A percentile compares a stretch with the other conserved stretches of the same genome.
phyloP scores from a whole-genome alignment of 2,329 filamentous ascomycete species.

The Talaromyces sp. region DNA sequence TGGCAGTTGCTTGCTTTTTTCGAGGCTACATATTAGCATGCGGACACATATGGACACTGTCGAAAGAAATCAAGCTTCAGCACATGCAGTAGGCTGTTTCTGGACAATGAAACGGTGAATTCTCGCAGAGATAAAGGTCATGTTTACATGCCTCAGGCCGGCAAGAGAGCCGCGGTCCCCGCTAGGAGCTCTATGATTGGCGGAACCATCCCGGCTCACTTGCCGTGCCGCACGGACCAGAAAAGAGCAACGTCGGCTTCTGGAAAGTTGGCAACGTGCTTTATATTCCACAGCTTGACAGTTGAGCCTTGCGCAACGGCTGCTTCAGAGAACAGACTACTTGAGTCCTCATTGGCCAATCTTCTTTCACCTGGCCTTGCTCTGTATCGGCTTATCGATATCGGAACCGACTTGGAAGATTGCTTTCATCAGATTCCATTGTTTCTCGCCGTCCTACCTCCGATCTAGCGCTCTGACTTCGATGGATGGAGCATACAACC shows the following conservation, averaged over 20 bases:
- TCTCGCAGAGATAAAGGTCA: too few relatives aligned
- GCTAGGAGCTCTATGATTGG: background rate
- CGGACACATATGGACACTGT: background rate
- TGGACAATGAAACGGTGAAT: background rate
- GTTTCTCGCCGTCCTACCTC: background rate
- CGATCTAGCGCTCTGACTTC: background rate
- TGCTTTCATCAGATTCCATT: background rate
- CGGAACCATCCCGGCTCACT: background rate
- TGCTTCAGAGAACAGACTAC: background rate
- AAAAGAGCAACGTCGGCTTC: background rate
- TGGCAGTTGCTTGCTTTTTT: background rate
- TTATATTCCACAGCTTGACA: background rate
- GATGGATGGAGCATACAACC: conserved; percentile 20
- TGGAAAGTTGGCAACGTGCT: background rate
- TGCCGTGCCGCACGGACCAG: background rate
- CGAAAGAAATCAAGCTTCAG: background rate
- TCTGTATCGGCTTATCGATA: background rate
- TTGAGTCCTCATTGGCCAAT: background rate
- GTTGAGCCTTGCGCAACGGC: background rate
- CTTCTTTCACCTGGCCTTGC: background rate
- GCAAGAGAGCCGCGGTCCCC: background rate
- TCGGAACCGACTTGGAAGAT: too few relatives aligned
- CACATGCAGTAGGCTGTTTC: background rate
- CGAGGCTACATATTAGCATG: background rate
- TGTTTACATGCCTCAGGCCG: background rate